phyloP scores from a whole-genome alignment of 2,329 filamentous ascomycete genomes.

The Exserohilum turcica region DNA sequence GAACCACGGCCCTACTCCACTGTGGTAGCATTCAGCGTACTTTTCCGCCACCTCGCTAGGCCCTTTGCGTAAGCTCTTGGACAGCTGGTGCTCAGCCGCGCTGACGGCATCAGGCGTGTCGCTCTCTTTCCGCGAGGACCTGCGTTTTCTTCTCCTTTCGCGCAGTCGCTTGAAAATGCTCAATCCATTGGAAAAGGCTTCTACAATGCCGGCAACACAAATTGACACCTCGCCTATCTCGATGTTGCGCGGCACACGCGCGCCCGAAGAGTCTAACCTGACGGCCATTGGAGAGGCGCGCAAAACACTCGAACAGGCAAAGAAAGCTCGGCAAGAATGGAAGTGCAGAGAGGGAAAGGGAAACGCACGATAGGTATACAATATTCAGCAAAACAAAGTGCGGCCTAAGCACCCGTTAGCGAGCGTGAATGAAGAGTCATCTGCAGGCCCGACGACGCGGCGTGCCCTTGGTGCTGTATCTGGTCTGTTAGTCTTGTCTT shows the following conservation, averaged over 20 bases:
- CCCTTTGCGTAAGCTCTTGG: conserved; percentile 48
- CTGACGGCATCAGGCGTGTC: conserved; percentile 25
- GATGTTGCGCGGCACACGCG: conserved; percentile 22
- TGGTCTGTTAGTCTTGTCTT: no score
- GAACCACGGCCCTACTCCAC: conserved; percentile 45
- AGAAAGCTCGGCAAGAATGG: conserved; percentile 8
- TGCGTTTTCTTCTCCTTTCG: conserved; percentile 41
- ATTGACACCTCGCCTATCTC: conserved; percentile 37
- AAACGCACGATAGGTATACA: conserved; percentile 18
- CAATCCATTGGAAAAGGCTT: conserved; percentile 53
- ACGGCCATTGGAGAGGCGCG: conserved; percentile 32
- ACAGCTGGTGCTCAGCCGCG: conserved; percentile 47
- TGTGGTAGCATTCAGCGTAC: conserved; percentile 48
- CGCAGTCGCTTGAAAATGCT: conserved; percentile 53
- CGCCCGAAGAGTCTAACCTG: conserved; percentile 18
- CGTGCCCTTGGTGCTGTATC: conserved; percentile 20
- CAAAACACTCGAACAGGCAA: conserved; percentile 18
- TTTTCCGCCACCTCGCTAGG: conserved; percentile 51
- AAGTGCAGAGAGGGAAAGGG: conserved; percentile 13
- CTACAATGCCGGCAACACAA: conserved; percentile 51
- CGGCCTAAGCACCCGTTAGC: conserved; percentile 28
- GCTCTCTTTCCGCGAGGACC: conserved; percentile 29
- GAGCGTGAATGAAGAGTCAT: conserved; percentile 35
- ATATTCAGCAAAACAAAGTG: conserved; percentile 24
- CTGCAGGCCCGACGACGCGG: conserved; percentile 19